These are phyloP conservation scores for Kluyveromyces nonfermentans DNA, from an alignment of 805 yeast species.

Conservation along the genomic window DNA sequence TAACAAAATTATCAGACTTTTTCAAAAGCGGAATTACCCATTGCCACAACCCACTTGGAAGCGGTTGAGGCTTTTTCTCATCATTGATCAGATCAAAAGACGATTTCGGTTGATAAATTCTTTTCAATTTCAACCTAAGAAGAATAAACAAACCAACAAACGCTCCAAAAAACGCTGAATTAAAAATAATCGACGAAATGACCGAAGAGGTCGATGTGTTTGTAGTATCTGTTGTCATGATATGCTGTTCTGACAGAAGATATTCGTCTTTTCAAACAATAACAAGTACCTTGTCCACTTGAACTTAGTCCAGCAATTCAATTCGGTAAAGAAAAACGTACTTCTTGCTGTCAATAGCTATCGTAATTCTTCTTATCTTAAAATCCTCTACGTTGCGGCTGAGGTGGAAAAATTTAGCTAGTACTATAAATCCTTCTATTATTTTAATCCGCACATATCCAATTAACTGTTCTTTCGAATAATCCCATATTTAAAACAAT, in stretches of 20 bases:
- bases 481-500: too few species aligned
- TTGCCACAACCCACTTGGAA: constrained; percentile 55
- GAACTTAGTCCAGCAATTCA: too few species aligned
- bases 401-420: too few species aligned
- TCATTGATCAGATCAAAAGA: constrained; percentile 49
- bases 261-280: too few species aligned
- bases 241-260: background rate
- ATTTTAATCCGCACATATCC: too few species aligned
- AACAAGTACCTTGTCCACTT: too few species aligned
- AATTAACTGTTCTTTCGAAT: too few species aligned
- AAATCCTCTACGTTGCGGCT: too few species aligned
- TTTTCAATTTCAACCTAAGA: constrained; percentile 56
- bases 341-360: too few species aligned
- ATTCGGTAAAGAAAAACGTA: too few species aligned
- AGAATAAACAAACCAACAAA: constrained; percentile 57
- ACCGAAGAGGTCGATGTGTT: constrained; percentile 65
- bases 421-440: too few species aligned
- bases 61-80: constrained; percentile 61
- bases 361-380: too few species aligned
- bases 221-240: constrained; percentile 1
- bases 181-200: constrained; percentile 57
- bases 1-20: constrained; percentile 64
- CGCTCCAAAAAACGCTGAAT: constrained; percentile 54
- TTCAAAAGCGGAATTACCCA: constrained; percentile 62
- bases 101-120: constrained; percentile 81